Base-by-base conservation (phyloP, 495 filamentous ascomycete genomes). In the Aspergillus nidulans region DNA sequence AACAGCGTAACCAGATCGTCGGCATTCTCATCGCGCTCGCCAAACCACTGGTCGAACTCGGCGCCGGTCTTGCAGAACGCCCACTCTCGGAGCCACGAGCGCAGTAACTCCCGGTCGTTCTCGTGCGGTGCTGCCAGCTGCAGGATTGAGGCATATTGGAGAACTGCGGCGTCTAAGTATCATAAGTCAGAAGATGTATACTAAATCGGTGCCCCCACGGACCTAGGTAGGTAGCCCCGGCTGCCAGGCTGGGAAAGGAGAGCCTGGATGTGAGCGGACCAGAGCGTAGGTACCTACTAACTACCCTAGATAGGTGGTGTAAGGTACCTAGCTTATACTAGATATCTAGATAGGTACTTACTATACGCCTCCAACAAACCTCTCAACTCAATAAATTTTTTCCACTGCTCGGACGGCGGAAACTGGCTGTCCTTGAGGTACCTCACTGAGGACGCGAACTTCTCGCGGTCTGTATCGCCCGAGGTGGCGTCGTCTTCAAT, bases 341-440 rank as follows among this genome's bases (percentile, higher is more conserved):
- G n/a, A n/a, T n/a, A n/a, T n/a, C n/a, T n/a, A n/a, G n/a, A n/a
- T n/a, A n/a, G n/a, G n/a, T 1, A 53, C 51, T 53, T 10, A 53
- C 51, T 53, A 38, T 53, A 46, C 21, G 46, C 36, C 26, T 53
- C 42, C 26, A 53, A 36, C 41, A 53, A 53, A 20, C 18, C 40
- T 10, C 51, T 15, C 15, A 53, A 1, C 28, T 53, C 18, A 25
- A 34, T 8, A 12, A 24, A 32, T 18, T 53, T 46, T 9, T 30
- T 6, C 51, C 51, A 53, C 28, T 53, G 51, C 16, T 44, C 19
- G 1, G 23, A 38, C 0, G 39, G 28, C 19, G 9, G 20, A 24
- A 12, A 15, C 8, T n/a, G n/a, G n/a, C 6, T 9, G 6, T 30
- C 51, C 26, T 38, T 53, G 7, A 46, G 13, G 16, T 20, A 39